Base-by-base conservation (phyloP, 2,329 filamentous ascomycete genomes). In the Pseudocercospora eumusae region DNA sequence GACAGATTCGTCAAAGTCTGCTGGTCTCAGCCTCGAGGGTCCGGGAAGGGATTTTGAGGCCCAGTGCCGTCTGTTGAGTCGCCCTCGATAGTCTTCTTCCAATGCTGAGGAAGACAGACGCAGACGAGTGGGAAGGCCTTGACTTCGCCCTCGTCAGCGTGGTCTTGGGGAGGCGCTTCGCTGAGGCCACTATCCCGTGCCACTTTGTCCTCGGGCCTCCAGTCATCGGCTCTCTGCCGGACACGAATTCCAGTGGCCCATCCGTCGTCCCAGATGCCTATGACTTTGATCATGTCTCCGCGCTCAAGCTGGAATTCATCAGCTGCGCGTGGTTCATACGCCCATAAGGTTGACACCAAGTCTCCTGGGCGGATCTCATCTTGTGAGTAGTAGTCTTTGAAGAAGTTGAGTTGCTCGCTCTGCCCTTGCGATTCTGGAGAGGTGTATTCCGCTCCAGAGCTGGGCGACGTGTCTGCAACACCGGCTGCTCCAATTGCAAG, bases 191-290 rank as follows among this genome's bases (percentile, higher is more conserved):
- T 98, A 77, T 99, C 95, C 64, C 95, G 86, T 73, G 96, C 92
- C 33, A 87, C 81, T 71, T 90, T 88, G 27, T 65, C 67, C 5
- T 72, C 70, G 47, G 84, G 83, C 70, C 96, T 91, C 87, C 92
- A 97, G 66, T 97, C 91, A 64, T 98, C 93, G 2, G 92, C 92
- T 59, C 86, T 84, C 70, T 96, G 91, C 58, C 88, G 84, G 60
- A 96, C 80, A 73, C 96, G 83, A 59, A 97, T 84, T 70, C 95
- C 95, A 1, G 95, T 99, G 10, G 95, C 95, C 95, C 95, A 99
- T 52, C 95, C 95, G 75, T 99, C 95, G 72, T 99, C 95, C 95
- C 95, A 99, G 68, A 99, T 99, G 65, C 95, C 95, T 31, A 98
- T 89, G 13, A 99, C 88, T 79, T 97, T 98, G 72, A 99, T 84